Base-by-base conservation (phyloP, 441 rosid genomes). In the Macaranga tanarius region DNA sequence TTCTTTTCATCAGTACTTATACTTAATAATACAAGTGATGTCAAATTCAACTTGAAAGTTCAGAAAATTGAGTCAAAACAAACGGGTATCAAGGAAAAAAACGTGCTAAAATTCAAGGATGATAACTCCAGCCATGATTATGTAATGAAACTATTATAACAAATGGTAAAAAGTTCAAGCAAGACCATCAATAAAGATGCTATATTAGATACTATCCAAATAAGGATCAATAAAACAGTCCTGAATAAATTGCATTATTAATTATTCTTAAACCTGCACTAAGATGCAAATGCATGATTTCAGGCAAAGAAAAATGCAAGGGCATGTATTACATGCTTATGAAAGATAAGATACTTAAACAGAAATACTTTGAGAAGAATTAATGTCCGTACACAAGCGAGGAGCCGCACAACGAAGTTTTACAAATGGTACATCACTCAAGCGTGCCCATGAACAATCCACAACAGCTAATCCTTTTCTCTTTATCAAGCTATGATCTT, bases 401-500 rank as follows among this genome's bases (percentile, higher is more conserved):
- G 99, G 97, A 66, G 96, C 88, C 75, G 89, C 76, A 80, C 97
- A 92, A 23, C 95, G 95, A 77, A 95, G 82, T 85, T 95, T 95
- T 77, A 79, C 88, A 69, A 92, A 92, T 5, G 98, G 98, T 55
- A 95, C 97, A 88, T 95, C 99, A 54, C 69, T 87, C 78, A 95
- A 76, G 66, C 99, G 95, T 38, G 97, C 95, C 99, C 98, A 92
- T 45, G 99, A 95, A 79, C 99, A 95, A 84, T 95, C 99, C 71
- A 95, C 98, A 34, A 95, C 99, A 44, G 97, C 98, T 81, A 95
- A 79, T 59, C 99, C 99, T 86, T 78, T 92, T 74, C 91, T 85
- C 81, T 89, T 82, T 67, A 92, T 87, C 77, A 91, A 80, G 85
- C 77, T 59, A 58, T 82, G 81, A 76, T 95, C 99, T 85, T 92